Evolutionary conservation across 257 asterid species (phyloP).

Genomic region (Nicotiana attenuata): DNA sequence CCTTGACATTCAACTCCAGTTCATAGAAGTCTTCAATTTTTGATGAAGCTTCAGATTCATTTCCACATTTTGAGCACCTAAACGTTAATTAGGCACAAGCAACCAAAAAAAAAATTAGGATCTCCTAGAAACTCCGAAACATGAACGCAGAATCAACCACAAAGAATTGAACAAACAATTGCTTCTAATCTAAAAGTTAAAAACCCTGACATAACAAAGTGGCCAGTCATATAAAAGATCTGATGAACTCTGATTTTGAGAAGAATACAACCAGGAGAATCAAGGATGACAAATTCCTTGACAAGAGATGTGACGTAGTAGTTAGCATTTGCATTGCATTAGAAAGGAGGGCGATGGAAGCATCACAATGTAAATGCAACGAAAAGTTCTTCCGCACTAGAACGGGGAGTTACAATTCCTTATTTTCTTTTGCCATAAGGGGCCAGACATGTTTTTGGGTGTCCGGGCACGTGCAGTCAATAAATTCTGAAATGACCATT

Average conservation of each 20-base stretch:
- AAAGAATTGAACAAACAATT: not conserved
- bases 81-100: constrained; percentile 12
- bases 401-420: not conserved
- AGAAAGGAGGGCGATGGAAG: not conserved
- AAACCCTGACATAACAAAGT: not conserved
- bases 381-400: not conserved
- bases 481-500: not conserved
- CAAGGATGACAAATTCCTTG: not conserved
- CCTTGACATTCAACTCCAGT: constrained; percentile 93
- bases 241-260: not conserved
- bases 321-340: constrained; percentile 3
- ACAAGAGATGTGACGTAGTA: not conserved
- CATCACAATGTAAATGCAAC: constrained; percentile 1
- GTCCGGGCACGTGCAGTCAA: not conserved
- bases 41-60: constrained; percentile 90
- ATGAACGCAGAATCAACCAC: not conserved
- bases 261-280: not conserved
- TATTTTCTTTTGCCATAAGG: not conserved
- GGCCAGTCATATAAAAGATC: not conserved
- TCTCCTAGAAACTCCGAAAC: not conserved
- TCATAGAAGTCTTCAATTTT: constrained; percentile 91
- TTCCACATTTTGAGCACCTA: constrained; percentile 94
- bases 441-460: not conserved
- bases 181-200: not conserved
- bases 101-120: not conserved